Evolutionary conservation across 2,329 filamentous ascomycete genomes (phyloP), one percentile per base, ranked within the genome.

Genomic region (Acrodontium crateriforme): DNA sequence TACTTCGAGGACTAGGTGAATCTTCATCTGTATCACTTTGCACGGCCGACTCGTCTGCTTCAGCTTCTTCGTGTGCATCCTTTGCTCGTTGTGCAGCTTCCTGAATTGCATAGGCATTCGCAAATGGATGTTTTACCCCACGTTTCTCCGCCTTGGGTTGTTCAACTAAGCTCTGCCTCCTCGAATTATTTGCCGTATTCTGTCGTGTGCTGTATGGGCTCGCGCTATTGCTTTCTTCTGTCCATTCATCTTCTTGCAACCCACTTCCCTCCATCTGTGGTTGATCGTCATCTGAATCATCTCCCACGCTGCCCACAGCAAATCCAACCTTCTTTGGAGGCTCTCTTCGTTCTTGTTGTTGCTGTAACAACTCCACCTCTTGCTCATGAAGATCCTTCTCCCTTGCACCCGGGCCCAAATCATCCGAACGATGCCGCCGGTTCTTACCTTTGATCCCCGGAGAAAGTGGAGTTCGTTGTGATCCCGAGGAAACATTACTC

Each of bases 141-240:
- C 20, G 20, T 22, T 35, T 42, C 9, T 39, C 42, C n/a, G 31
- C 18, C 23, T 35, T 21, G 24, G 34, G 32, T 7, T 48, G 44
- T 9, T 28, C 24, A 14, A 31, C 28, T 16, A 45, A 29, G 24
- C 49, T 52, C 7, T 44, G 31, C 28, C 47, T 43, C 19, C 49
- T 30, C n/a, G 46, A 49, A 25, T 53, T 53, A 29, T 52, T 50
- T 11, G 47, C 47, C 15, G 50, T 53, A 28, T 52, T 51, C 34
- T 49, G 43, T 27, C 49, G 38, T 18, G 50, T 53, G 35, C 49
- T 52, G 33, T 45, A 47, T 9, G 50, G 50, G 34, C 47, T 51
- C 12, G 47, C 49, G 27, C 48, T 52, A 6, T 44, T 42, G 24
- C 49, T 52, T 28, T 53, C 45, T 25, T 53, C 50, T 6, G 49